Evolutionary conservation across 345 rosid genomes (phyloP).

Genomic region (Syzygium grande): DNA sequence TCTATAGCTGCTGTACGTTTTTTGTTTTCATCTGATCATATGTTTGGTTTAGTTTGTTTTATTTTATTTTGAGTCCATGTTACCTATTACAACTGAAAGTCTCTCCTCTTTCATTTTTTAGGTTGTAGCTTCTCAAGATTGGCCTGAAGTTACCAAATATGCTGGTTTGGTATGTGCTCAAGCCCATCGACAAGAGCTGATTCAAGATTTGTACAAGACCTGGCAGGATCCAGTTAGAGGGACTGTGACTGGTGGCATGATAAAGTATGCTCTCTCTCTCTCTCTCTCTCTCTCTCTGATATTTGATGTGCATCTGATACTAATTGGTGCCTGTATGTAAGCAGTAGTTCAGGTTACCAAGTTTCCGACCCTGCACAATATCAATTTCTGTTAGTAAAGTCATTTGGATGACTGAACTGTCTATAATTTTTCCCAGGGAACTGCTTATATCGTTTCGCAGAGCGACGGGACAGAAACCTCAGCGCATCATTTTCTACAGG

Average conservation of each 20-base stretch:
- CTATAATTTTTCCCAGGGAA: constrained; percentile 40
- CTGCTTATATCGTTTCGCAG: constrained; percentile 89
- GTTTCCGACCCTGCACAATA: not conserved
- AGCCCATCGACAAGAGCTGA: constrained; percentile 98
- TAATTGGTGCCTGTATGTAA: not conserved
- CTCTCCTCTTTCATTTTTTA: not conserved
- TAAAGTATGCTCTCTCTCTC: constrained; percentile 40
- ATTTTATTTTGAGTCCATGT: not conserved
- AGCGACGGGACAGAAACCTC: constrained; percentile 94
- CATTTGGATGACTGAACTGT: not conserved
- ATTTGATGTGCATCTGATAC: not conserved
- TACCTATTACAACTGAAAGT: not conserved
- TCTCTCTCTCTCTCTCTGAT: not conserved
- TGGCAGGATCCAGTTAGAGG: constrained; percentile 98
- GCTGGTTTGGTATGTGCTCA: constrained; percentile 98
- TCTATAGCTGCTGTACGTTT: constrained; percentile 91
- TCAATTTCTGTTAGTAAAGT: not conserved
- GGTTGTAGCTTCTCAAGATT: constrained; percentile 99
- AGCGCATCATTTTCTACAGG: constrained; percentile 97
- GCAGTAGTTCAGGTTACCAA: not conserved
- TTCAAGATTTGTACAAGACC: constrained; percentile 85
- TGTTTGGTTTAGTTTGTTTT: not conserved
- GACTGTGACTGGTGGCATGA: constrained; percentile 93
- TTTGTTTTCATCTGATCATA: not conserved
- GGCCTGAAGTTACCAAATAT: constrained; percentile 99